These are phyloP conservation scores for Verticillium nonalfalfae DNA, from an alignment of 2,329 filamentous ascomycete genomes.

Conservation along the genomic window DNA sequence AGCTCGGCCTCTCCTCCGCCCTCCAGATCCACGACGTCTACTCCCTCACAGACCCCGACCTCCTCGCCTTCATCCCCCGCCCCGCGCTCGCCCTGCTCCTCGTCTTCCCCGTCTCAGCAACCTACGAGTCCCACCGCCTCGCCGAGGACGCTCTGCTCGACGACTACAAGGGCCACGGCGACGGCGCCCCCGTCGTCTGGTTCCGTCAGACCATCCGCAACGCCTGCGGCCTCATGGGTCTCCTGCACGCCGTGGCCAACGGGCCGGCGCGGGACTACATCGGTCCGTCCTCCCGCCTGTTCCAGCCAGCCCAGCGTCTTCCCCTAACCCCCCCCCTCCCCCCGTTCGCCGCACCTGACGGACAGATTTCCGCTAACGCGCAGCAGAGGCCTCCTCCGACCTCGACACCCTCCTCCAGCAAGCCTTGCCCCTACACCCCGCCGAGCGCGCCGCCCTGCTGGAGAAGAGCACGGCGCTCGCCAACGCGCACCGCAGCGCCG, in stretches of 20 bases:
- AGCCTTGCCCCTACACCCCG: conserved; percentile 64
- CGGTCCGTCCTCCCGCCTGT: conserved; percentile 24
- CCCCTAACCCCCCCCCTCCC: too few species aligned
- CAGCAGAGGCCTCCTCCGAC: conserved; percentile 41
- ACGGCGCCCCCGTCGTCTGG: conserved; percentile 76
- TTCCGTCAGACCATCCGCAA: conserved; percentile 94
- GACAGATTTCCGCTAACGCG: background rate
- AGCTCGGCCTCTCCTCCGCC: conserved; percentile 72
- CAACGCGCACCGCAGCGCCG: conserved; percentile 70
- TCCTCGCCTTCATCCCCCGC: conserved; percentile 81
- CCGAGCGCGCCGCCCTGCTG: conserved; percentile 63
- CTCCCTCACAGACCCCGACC: conserved; percentile 77
- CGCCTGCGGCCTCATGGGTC: conserved; percentile 83
- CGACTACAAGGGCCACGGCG: conserved; percentile 63
- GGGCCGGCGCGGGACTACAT: conserved; percentile 62
- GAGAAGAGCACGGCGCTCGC: conserved; percentile 74
- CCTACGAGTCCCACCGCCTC: conserved; percentile 71
- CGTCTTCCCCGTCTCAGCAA: conserved; percentile 77
- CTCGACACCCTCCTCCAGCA: conserved; percentile 60
- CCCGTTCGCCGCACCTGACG: background rate
- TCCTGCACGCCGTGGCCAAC: conserved; percentile 79
- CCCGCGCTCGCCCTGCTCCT: conserved; percentile 84
- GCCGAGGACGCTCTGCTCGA: conserved; percentile 61
- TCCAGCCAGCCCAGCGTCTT: too few species aligned
- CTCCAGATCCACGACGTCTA: conserved; percentile 87